Conservation (phyloP, 805 yeast species). For the Wickerhamomyces chambardii region DNA sequence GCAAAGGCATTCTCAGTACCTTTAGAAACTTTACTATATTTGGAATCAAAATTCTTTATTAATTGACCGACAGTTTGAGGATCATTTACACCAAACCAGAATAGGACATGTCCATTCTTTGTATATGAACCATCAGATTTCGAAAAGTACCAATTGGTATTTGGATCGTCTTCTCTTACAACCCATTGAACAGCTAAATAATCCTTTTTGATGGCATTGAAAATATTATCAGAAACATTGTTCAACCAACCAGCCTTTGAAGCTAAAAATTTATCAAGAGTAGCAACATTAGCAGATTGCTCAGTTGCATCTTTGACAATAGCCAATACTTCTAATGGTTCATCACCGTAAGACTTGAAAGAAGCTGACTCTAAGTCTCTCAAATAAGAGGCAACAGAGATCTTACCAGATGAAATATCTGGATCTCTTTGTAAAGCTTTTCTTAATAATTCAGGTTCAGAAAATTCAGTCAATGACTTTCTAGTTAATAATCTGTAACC, state of each 20-base stretch:
- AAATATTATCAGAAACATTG: constrained; percentile 92
- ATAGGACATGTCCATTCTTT: constrained; percentile 79
- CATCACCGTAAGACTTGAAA: constrained; percentile 87
- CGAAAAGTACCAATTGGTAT: constrained; percentile 84
- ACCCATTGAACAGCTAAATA: constrained; percentile 75
- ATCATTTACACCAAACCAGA: constrained; percentile 86
- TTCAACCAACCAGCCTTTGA: constrained; percentile 94
- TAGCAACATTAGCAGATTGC: constrained; percentile 38
- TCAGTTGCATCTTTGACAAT: constrained; percentile 52
- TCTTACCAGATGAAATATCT: constrained; percentile 58
- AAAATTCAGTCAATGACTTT: constrained; percentile 58
- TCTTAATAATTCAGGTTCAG: constrained; percentile 69
- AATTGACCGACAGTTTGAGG: constrained; percentile 53
- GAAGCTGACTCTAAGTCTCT: constrained; percentile 51
- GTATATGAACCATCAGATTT: constrained; percentile 92
- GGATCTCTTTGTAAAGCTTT: constrained; percentile 70
- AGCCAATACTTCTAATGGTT: constrained; percentile 90
- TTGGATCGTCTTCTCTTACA: constrained; percentile 83
- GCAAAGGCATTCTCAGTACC: constrained; percentile 16
- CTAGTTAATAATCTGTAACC: constrained; percentile 83
- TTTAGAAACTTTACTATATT: constrained; percentile 19
- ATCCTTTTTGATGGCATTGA: constrained; percentile 72
- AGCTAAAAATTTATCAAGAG: constrained; percentile 78
- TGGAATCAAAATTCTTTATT: constrained; percentile 44
- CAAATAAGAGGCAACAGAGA: constrained; percentile 76